Conservation (phyloP, 2,329 filamentous ascomycete genomes). For the Fusarium sp. region DNA sequence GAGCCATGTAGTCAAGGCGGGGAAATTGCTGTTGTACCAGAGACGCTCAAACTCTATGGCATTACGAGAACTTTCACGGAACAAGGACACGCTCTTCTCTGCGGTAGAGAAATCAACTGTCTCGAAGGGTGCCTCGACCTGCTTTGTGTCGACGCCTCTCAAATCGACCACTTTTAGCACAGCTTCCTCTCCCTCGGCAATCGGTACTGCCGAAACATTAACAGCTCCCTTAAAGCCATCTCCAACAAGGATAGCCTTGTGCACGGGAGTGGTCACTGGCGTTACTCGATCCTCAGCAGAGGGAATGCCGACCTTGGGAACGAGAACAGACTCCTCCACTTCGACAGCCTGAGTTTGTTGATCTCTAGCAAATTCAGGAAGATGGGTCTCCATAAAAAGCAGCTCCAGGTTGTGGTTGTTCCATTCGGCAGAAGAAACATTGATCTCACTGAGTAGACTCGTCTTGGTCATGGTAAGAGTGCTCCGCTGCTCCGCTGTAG, state of each 20-base stretch:
- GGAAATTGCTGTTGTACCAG: constrained; percentile 81
- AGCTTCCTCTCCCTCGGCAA: constrained; percentile 56
- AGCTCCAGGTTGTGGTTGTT: constrained; percentile 76
- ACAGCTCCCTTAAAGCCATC: constrained; percentile 80
- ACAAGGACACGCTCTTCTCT: constrained; percentile 72
- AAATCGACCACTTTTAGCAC: constrained; percentile 73
- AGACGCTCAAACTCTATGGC: constrained; percentile 79
- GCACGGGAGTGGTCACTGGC: constrained; percentile 84
- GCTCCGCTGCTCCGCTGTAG: constrained; percentile 49
- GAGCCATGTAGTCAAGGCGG: constrained; percentile 77
- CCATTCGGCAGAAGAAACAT: constrained; percentile 74
- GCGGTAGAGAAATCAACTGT: constrained; percentile 76
- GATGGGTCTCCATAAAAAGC: constrained; percentile 67
- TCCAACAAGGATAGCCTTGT: constrained; percentile 82
- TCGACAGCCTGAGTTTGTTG: constrained; percentile 52
- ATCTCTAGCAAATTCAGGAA: constrained; percentile 53
- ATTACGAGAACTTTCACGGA: constrained; percentile 79
- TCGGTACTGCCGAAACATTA: constrained; percentile 62
- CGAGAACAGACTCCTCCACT: constrained; percentile 77
- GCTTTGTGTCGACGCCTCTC: constrained; percentile 58
- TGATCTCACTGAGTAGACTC: constrained; percentile 69
- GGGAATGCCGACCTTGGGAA: constrained; percentile 80
- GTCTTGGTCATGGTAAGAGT: constrained; percentile 50
- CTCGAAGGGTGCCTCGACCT: constrained; percentile 61
- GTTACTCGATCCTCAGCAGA: constrained; percentile 75